Evolutionary conservation across 1,139 yeast genomes (phyloP).

Genomic region (Zygosaccharomyces pseudobailii): DNA sequence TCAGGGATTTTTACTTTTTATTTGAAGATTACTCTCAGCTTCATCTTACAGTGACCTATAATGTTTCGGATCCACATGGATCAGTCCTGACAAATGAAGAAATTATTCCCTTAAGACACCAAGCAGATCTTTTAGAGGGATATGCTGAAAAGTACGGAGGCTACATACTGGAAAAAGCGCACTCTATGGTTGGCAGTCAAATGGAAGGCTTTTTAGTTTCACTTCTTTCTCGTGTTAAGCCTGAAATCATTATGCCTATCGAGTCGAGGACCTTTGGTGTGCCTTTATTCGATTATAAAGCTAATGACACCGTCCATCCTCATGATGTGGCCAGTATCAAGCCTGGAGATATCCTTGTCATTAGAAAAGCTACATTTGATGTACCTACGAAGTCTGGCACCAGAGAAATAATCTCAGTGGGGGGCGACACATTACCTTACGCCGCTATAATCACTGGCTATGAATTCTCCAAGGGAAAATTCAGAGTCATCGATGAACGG

Average conservation of each 20-base stretch:
- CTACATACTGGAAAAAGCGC: constrained; percentile 42
- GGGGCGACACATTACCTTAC: constrained; percentile 42
- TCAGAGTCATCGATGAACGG: constrained; percentile 68
- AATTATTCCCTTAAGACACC: constrained; percentile 13
- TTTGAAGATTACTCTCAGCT: constrained; percentile 72
- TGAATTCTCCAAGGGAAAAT: constrained; percentile 70
- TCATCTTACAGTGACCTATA: constrained; percentile 48
- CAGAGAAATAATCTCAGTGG: constrained; percentile 44
- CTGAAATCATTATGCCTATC: constrained; percentile 50
- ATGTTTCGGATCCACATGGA: constrained; percentile 50
- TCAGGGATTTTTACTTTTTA: constrained; percentile 67
- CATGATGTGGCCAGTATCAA: constrained; percentile 37
- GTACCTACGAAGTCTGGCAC: constrained; percentile 58
- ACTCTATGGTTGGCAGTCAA: constrained; percentile 39
- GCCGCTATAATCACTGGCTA: constrained; percentile 58
- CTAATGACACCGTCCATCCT: constrained; percentile 55
- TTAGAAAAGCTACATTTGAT: constrained; percentile 69
- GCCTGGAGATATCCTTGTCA: constrained; percentile 80
- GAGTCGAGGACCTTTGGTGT: constrained; percentile 72
- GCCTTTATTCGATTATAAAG: constrained; percentile 53
- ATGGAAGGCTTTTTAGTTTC: constrained; percentile 32
- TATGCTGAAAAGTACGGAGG: constrained; percentile 47
- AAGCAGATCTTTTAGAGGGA: constrained; percentile 40
- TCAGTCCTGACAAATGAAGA: constrained; percentile 41
- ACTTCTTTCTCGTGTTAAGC: constrained; percentile 28